Conservation (phyloP, 192 early-diverging fungal species). For the Podochytrium sp. region DNA sequence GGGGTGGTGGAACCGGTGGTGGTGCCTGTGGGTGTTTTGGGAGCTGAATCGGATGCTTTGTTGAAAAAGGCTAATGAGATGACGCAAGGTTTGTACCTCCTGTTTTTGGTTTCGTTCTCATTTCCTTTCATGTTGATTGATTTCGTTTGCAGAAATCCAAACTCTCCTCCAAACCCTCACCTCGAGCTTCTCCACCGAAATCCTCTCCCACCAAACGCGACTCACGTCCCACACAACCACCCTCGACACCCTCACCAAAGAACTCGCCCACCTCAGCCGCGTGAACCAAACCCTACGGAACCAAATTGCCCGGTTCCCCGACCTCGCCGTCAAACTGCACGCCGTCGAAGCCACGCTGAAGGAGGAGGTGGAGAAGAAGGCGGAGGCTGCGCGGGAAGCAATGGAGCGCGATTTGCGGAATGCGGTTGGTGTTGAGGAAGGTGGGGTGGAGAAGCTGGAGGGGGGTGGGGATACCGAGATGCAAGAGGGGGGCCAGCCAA, state of each 20-base stretch:
- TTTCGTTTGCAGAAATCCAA: slow-evolving; percentile 18
- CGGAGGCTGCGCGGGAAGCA: background rate
- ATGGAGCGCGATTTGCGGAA: slow-evolving; percentile 21
- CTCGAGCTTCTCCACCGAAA: slow-evolving; percentile 28
- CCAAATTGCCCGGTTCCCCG: slow-evolving; percentile 45
- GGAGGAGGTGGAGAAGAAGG: slow-evolving; percentile 32
- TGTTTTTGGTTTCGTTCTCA: background rate
- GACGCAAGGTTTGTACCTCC: background rate
- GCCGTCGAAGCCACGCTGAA: slow-evolving; percentile 41
- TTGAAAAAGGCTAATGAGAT: slow-evolving; percentile 14
- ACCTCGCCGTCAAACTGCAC: slow-evolving; percentile 40
- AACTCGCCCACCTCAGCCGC: slow-evolving; percentile 45
- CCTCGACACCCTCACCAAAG: slow-evolving; percentile 39
- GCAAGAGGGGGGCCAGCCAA: background rate
- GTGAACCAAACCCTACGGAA: slow-evolving; percentile 37
- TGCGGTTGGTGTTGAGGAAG: background rate
- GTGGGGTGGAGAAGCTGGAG: background rate
- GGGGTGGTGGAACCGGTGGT: background rate
- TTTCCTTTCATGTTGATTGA: no score
- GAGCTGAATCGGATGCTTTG: background rate
- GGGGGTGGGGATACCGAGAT: background rate
- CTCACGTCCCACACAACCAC: slow-evolving; percentile 38
- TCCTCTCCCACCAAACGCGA: slow-evolving; percentile 32
- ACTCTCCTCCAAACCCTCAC: slow-evolving; percentile 5
- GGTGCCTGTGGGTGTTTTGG: background rate